These are phyloP conservation scores for Knufia fluminis DNA, from an alignment of 2,329 filamentous ascomycete genomes.

Conservation along the genomic window DNA sequence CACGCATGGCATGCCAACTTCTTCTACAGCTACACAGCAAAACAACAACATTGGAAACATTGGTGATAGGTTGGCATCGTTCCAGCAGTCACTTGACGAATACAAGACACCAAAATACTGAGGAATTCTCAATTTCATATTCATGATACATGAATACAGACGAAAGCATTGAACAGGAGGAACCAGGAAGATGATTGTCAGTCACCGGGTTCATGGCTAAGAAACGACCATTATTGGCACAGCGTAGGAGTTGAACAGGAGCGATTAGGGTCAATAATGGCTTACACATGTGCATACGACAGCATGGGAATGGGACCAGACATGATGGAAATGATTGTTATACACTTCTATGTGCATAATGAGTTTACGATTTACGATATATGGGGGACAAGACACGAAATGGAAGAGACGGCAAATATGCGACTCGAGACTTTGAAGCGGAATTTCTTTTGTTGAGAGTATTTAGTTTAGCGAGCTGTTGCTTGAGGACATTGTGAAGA, in stretches of 20 bases:
- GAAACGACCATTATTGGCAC: not conserved
- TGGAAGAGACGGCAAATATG: not conserved
- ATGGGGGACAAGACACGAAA: not conserved
- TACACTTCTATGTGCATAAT: constrained; percentile 9
- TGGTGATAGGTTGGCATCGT: constrained; percentile 8
- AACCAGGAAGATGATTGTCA: not conserved
- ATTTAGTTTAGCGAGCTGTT: constrained; percentile 6
- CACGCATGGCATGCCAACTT: constrained; percentile 9
- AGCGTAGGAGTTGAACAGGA: not conserved
- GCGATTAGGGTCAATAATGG: not conserved
- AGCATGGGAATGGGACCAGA: not conserved
- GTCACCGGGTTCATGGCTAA: not conserved
- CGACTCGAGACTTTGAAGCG: not conserved
- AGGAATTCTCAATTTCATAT: not conserved
- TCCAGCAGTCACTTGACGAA: constrained; percentile 1
- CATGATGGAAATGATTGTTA: constrained; percentile 2
- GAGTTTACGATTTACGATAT: constrained; percentile 8
- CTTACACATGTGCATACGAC: constrained; percentile 2
- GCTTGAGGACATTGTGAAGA: not conserved
- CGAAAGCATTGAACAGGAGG: not conserved
- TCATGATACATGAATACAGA: too few relatives aligned
- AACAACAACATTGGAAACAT: constrained; percentile 8
- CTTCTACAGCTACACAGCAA: not conserved
- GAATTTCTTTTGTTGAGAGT: not conserved
- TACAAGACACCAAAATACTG: constrained; percentile 4